Evolutionary conservation across 306 rosid species (phyloP).

Genomic region (Cicer pinnatifidum): DNA sequence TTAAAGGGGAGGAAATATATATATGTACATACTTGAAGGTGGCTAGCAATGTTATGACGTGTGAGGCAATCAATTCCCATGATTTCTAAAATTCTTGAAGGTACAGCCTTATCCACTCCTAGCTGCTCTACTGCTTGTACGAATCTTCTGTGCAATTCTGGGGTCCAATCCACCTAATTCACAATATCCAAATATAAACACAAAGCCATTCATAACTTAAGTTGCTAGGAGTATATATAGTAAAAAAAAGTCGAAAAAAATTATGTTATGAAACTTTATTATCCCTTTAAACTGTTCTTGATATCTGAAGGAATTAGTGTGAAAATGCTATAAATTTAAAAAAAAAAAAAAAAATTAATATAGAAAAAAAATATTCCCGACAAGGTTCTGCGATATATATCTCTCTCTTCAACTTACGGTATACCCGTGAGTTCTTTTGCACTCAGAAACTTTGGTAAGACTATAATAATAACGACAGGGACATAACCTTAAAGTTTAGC

Average conservation of each 20-base stretch:
- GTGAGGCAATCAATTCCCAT: constrained; percentile 99
- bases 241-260: no score
- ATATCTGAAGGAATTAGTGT: not conserved
- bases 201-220: not conserved
- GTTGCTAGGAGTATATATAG: no score
- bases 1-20: not conserved
- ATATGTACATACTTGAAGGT: constrained; percentile 72
- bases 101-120: constrained; percentile 98
- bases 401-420: constrained; percentile 19
- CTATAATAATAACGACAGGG: constrained; percentile 42
- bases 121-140: constrained; percentile 98
- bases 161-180: constrained; percentile 97
- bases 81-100: constrained; percentile 91
- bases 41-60: constrained; percentile 98
- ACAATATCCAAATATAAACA: constrained; percentile 37
- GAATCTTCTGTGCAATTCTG: constrained; percentile 87
- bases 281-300: not conserved
- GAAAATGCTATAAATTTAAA: not conserved
- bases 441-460: constrained; percentile 31
- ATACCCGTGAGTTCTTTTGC: constrained; percentile 54
- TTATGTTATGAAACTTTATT: no score
- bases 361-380: not conserved
- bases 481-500: constrained; percentile 34
- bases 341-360: no score
- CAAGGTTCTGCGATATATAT: not conserved